Evolutionary conservation across 129 eudicot species (phyloP).

Genomic region (Flaveria linearis): DNA sequence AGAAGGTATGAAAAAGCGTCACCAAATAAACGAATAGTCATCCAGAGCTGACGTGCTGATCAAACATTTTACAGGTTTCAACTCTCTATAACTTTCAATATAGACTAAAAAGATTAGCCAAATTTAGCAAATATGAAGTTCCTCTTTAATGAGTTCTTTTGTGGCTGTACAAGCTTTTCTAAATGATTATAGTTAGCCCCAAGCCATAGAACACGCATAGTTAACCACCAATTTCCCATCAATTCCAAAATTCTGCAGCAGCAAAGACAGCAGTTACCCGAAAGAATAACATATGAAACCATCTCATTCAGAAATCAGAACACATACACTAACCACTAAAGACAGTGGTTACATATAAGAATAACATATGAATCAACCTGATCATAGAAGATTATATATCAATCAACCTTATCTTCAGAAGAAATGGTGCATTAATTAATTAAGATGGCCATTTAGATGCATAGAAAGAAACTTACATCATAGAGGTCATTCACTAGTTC

Average conservation of each 20-base stretch:
- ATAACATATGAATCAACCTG: too few relatives aligned
- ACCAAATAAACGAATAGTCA: slow-evolving; percentile 5
- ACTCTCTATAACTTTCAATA: neutral
- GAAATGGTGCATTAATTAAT: neutral
- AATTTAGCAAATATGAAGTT: slow-evolving; percentile 27
- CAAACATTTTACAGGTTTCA: slow-evolving; percentile 8
- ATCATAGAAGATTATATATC: too few relatives aligned
- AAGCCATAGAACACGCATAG: slow-evolving; percentile 98
- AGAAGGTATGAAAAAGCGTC: neutral
- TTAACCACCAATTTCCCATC: slow-evolving; percentile 98
- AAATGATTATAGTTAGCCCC: slow-evolving; percentile 70
- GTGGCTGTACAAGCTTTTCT: slow-evolving; percentile 17
- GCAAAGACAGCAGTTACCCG: neutral
- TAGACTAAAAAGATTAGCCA: neutral
- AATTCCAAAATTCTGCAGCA: slow-evolving; percentile 83
- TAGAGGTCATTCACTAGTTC: slow-evolving; percentile 79
- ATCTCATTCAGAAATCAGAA: neutral
- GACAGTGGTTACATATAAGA: too few relatives aligned
- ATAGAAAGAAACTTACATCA: slow-evolving; percentile 51
- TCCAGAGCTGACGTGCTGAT: slow-evolving; percentile 2
- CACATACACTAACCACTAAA: neutral
- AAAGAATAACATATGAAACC: slow-evolving; percentile 3
- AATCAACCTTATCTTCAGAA: too few relatives aligned
- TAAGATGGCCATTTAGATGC: neutral
- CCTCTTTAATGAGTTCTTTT: neutral